Conservation (phyloP, 495 filamentous ascomycete species). For the Jackrogersella minutella region DNA sequence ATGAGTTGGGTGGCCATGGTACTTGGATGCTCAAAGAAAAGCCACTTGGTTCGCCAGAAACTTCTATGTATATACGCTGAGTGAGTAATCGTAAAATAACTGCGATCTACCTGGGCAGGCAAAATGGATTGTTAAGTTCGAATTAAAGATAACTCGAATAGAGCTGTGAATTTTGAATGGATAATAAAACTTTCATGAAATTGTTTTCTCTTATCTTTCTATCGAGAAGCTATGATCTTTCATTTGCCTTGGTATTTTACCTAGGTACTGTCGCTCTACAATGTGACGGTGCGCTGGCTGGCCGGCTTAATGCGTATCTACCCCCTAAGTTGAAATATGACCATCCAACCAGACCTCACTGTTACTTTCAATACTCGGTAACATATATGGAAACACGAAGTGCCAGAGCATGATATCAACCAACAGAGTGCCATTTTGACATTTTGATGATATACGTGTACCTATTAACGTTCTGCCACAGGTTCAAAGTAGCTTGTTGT, state of each 20-base stretch:
- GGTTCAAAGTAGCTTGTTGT: neutral
- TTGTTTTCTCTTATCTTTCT: neutral
- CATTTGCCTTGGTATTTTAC: neutral
- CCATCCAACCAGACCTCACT: neutral
- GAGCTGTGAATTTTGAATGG: neutral
- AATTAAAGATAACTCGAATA: neutral
- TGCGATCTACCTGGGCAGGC: neutral
- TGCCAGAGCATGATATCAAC: neutral
- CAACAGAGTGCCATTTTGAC: neutral
- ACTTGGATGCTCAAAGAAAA: neutral
- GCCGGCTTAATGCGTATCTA: neutral
- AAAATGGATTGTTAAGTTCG: neutral
- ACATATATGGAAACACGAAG: constrained; percentile 6
- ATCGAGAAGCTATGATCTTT: neutral
- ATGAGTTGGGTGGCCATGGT: neutral
- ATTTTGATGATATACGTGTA: constrained; percentile 1
- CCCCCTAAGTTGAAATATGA: neutral
- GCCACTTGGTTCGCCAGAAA: neutral
- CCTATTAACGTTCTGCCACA: neutral
- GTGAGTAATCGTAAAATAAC: neutral
- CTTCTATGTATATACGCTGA: neutral
- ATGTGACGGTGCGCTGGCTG: neutral
- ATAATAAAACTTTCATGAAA: neutral
- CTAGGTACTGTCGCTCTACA: neutral
- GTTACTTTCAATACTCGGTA: neutral